Percentiles rank a stretch among this genome's conserved stretches.
phyloP scores from a whole-genome alignment of 441 rosid genomes.

The Corymbia calophylla region DNA sequence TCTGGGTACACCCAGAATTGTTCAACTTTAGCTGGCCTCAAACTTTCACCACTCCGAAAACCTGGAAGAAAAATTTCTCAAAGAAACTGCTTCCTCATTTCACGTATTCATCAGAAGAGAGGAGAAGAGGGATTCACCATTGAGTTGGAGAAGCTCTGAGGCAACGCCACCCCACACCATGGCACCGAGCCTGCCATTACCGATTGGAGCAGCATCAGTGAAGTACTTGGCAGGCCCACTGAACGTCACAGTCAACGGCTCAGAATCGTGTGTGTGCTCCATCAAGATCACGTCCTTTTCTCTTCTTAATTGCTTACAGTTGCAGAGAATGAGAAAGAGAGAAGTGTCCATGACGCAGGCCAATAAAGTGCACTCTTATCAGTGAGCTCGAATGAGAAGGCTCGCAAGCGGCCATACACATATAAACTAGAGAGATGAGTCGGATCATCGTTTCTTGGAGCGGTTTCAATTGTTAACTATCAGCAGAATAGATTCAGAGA shows the following conservation, averaged over 20 bases:
- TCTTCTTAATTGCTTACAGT: not conserved
- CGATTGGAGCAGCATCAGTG: conserved; percentile 14
- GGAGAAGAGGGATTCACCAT: not conserved
- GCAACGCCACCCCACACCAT: conserved; percentile 19
- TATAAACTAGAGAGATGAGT: not conserved
- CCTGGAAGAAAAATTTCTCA: not conserved
- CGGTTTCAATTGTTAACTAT: not conserved
- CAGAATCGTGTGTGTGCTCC: not conserved
- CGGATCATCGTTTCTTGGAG: not conserved
- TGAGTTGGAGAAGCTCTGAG: conserved; percentile 9
- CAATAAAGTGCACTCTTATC: not conserved
- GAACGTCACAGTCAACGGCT: conserved; percentile 10
- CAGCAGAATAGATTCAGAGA: not conserved
- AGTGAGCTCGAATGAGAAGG: not conserved
- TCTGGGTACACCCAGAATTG: not conserved
- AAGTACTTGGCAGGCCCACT: conserved; percentile 7
- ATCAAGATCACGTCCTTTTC: not conserved
- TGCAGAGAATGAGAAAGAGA: not conserved
- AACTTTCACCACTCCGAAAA: not conserved
- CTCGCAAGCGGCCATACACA: not conserved
- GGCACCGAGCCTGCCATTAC: conserved; percentile 16
- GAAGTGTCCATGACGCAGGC: no score
- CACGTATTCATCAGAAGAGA: not conserved
- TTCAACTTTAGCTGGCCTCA: not conserved
- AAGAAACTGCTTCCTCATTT: not conserved